phyloP scores from a whole-genome alignment of 1,139 yeast species.

The Chernovozyma aurita region DNA sequence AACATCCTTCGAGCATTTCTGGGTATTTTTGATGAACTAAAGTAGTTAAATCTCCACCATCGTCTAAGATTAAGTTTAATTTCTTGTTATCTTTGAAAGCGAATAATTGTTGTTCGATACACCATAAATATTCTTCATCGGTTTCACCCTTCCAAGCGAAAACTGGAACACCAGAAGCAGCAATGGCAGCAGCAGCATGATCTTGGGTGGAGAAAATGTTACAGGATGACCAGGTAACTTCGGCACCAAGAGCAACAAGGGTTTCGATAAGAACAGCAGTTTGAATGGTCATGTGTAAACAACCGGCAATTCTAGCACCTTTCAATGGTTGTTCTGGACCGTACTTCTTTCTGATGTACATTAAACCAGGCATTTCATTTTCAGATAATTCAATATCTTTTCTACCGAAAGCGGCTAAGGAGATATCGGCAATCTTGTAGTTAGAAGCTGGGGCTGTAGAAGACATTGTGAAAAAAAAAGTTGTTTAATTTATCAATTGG shows the following conservation, averaged over 20 bases:
- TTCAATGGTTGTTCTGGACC: constrained; percentile 91
- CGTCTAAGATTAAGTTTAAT: constrained; percentile 96
- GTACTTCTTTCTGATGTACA: constrained; percentile 94
- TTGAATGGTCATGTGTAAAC: constrained; percentile 99
- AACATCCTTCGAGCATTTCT: constrained; percentile 93
- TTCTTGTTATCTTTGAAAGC: constrained; percentile 96
- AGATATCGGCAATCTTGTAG: constrained; percentile 97
- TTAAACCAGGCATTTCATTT: constrained; percentile 99
- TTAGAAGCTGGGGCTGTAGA: constrained; percentile 38
- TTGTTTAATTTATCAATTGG: too few relatives aligned
- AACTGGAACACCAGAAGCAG: constrained; percentile 99
- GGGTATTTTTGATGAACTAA: constrained; percentile 98
- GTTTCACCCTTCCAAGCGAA: constrained; percentile 99
- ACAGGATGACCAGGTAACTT: constrained; percentile 99
- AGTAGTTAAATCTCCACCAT: constrained; percentile 98
- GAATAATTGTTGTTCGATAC: constrained; percentile 98
- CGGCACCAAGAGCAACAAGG: constrained; percentile 96
- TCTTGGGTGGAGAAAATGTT: constrained; percentile 99
- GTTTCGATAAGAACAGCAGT: constrained; percentile 99
- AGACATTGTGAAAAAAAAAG: constrained; percentile 22
- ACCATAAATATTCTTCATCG: constrained; percentile 99
- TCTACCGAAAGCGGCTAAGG: constrained; percentile 99
- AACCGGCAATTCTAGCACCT: constrained; percentile 99
- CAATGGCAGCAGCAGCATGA: constrained; percentile 99
- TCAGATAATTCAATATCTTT: constrained; percentile 98